Conservation (phyloP, 1,139 yeast species). For the Nakaseomyces kungkrabaensis region DNA sequence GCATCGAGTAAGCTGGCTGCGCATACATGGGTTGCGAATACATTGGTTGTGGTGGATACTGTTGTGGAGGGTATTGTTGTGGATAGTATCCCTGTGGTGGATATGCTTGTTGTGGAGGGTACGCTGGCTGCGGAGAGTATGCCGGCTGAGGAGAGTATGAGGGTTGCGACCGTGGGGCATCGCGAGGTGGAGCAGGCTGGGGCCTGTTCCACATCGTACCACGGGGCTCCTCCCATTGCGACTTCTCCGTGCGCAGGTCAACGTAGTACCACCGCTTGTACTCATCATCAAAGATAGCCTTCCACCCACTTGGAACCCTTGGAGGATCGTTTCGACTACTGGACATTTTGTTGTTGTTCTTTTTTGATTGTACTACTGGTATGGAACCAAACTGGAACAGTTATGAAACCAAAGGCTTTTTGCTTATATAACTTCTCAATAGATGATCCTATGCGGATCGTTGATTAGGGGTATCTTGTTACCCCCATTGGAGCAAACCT, state of each 20-base stretch:
- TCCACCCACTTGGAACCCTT: conserved; percentile 69
- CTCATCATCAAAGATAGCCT: conserved; percentile 73
- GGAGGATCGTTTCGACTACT: conserved; percentile 48
- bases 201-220: conserved; percentile 40
- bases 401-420: no score
- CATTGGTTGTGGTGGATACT: conserved; percentile 7
- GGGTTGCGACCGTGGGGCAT: background rate
- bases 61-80: conserved; percentile 4
- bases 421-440: no score
- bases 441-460: no score
- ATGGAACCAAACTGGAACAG: no score
- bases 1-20: conserved; percentile 6
- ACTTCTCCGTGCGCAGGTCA: conserved; percentile 54
- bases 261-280: conserved; percentile 77
- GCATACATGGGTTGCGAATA: conserved; percentile 6
- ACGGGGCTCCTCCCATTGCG: conserved; percentile 85
- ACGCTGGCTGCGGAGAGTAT: conserved; percentile 6
- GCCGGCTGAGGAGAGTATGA: background rate
- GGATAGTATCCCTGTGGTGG: conserved; percentile 6
- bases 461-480: no score
- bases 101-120: conserved; percentile 6
- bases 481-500: no score
- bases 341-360: conserved; percentile 32
- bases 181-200: conserved; percentile 15
- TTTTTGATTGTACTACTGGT: background rate